Conservation (phyloP, 2,329 filamentous ascomycete species). For the Hypoxylon sp. region DNA sequence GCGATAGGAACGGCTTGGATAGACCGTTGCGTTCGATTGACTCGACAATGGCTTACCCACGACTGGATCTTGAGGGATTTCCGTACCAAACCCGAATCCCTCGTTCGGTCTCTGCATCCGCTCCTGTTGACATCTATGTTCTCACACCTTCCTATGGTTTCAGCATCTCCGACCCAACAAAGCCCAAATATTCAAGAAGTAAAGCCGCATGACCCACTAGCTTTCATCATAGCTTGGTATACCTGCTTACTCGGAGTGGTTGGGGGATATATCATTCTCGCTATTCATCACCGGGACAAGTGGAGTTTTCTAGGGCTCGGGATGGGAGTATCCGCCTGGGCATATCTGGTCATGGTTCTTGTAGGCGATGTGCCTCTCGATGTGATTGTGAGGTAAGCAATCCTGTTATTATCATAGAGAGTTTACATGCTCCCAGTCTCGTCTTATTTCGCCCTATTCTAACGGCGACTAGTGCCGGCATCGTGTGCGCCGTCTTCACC, state of each 20-base stretch:
- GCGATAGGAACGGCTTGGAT: not conserved
- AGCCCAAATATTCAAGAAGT: constrained; percentile 1
- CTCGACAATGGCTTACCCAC: too few species aligned
- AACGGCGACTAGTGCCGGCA: not conserved
- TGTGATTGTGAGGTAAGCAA: not conserved
- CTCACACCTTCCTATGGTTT: not conserved
- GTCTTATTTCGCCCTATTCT: not conserved
- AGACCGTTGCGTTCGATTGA: not conserved
- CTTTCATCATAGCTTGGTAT: not conserved
- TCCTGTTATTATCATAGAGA: not conserved
- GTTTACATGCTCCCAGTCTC: too few species aligned
- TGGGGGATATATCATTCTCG: not conserved
- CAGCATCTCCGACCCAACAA: not conserved
- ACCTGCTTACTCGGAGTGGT: not conserved
- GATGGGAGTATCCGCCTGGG: not conserved
- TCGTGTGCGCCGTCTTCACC: not conserved
- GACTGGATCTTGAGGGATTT: too few species aligned
- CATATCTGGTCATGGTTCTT: not conserved
- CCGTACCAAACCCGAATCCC: not conserved
- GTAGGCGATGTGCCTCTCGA: not conserved
- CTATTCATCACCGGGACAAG: not conserved
- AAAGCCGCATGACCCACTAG: not conserved
- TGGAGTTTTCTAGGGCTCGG: constrained; percentile 1
- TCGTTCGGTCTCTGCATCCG: not conserved
- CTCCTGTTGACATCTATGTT: not conserved